Evolutionary conservation across 495 filamentous ascomycete genomes (phyloP), one percentile per base, ranked within the genome.

Genomic region (Talaromyces trachyspermus): DNA sequence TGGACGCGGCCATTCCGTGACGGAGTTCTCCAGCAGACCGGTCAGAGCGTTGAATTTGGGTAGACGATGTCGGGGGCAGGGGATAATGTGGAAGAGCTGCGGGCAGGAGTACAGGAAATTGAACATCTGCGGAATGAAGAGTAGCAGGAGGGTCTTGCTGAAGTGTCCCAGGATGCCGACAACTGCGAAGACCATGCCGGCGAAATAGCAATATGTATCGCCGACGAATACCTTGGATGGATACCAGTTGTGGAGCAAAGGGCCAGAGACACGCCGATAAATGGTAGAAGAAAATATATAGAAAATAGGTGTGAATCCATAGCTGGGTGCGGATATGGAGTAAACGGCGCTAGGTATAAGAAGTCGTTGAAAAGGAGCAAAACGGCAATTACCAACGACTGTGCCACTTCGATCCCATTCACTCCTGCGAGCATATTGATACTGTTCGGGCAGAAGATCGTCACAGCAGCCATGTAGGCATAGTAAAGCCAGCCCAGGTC

Each of bases 161-260:
- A 99, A 99, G 66, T 99, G 92, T 1, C 92, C 92, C 18, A 95
- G 71, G 49, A 99, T 95, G 39, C 88, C 88, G 49, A 97, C 92
- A 45, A 96, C 89, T 14, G 89, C 94, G 57, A 99, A 97, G 9
- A 95, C 88, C 90, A 97, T 99, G 48, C 92, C 92, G 0, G 92
- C 91, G 56, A 99, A 95, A 64, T 99, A 99, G 74, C 92, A 99
- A 70, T 97, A 99, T 14, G 92, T 99, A 60, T 99, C 92, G 19
- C 92, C 92, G 1, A 95, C 91, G 57, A 99, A 99, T 1, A 95
- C 94, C 46, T 80, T 81, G 11, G 91, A 86, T 1, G 92, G 92
- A 61, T 91, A 99, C 88, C 89, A 95, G 58, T 99, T 99, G 68
- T 99, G 89, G 61, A 63, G 79, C 53, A 89, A 19, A 99, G 77